A percentile compares a stretch with the other conserved stretches of the same genome.
These are phyloP conservation scores for Fragosphaeria purpurea DNA, from an alignment of 2,329 filamentous ascomycete genomes.

Conservation along the genomic window DNA sequence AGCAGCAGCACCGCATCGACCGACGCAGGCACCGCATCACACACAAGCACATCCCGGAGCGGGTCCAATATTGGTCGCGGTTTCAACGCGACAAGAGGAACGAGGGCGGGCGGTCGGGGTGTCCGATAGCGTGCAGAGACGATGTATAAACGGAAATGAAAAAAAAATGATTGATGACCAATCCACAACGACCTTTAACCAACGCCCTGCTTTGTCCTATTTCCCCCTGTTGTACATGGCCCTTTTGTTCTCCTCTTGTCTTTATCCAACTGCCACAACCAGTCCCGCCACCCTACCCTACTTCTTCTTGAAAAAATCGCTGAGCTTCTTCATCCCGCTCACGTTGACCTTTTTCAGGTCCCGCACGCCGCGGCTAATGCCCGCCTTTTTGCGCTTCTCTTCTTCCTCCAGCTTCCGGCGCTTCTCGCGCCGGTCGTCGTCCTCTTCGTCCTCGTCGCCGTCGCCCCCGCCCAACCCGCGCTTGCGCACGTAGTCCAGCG, in stretches of 20 bases:
- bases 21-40: too few relatives aligned
- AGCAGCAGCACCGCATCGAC: background rate
- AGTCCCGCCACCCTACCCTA: background rate
- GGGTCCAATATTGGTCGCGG: slow-evolving; percentile 36
- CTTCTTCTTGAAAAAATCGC: slow-evolving; percentile 79
- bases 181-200: background rate
- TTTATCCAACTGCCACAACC: background rate
- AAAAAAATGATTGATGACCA: background rate
- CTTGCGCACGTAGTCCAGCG: slow-evolving; percentile 58
- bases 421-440: slow-evolving; percentile 62
- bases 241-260: too few relatives aligned
- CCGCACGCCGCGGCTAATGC: slow-evolving; percentile 64
- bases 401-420: slow-evolving; percentile 81
- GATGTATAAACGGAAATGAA: slow-evolving; percentile 4
- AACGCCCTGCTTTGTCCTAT: too few relatives aligned
- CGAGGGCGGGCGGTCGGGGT: slow-evolving; percentile 26
- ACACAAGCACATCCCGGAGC: slow-evolving; percentile 5
- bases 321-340: slow-evolving; percentile 93
- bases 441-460: slow-evolving; percentile 54
- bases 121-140: slow-evolving; percentile 1
- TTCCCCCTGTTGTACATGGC: too few relatives aligned
- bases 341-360: slow-evolving; percentile 85
- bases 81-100: slow-evolving; percentile 38
- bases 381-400: slow-evolving; percentile 70
- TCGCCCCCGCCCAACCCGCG: slow-evolving; percentile 57